Percentiles rank a stretch among this genome's conserved stretches.
Conservation (phyloP, 2,329 filamentous ascomycete genomes). For the Arthrinium puccinioides region DNA sequence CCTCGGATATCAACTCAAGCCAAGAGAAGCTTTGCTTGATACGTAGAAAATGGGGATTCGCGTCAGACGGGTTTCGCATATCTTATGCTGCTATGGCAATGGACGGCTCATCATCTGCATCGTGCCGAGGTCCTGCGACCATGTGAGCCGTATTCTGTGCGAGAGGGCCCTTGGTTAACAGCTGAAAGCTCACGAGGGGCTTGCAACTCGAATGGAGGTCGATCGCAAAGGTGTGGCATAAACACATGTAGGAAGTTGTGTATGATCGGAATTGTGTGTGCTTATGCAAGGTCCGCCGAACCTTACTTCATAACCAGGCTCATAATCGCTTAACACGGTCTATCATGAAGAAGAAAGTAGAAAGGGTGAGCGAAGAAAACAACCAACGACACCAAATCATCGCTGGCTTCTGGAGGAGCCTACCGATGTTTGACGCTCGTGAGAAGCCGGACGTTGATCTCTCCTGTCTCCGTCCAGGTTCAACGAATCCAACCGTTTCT, state of each 20-base stretch:
- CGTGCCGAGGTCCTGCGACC: too few relatives aligned
- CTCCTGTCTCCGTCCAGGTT: constrained; percentile 73
- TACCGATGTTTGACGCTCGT: constrained; percentile 55
- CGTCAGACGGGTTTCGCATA: too few relatives aligned
- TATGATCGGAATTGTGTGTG: not conserved
- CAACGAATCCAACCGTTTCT: constrained; percentile 81
- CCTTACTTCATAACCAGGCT: constrained; percentile 9
- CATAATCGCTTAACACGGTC: constrained; percentile 18
- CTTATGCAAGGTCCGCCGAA: not conserved
- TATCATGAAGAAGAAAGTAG: constrained; percentile 16
- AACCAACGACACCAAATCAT: constrained; percentile 23
- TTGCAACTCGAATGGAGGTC: too few relatives aligned
- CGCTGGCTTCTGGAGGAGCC: constrained; percentile 46
- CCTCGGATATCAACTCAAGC: too few relatives aligned
- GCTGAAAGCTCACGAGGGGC: not conserved
- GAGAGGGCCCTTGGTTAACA: not conserved
- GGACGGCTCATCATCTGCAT: too few relatives aligned
- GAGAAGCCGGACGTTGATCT: constrained; percentile 41
- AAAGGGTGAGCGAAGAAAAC: constrained; percentile 11
- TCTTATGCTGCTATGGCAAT: too few relatives aligned
- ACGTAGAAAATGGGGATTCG: too few relatives aligned
- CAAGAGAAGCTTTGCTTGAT: too few relatives aligned
- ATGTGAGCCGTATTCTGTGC: not conserved
- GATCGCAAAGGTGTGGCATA: not conserved
- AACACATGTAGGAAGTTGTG: not conserved